Base-by-base conservation (phyloP, 768 basidiomycete species). In the Hysterangium stoloniferum region DNA sequence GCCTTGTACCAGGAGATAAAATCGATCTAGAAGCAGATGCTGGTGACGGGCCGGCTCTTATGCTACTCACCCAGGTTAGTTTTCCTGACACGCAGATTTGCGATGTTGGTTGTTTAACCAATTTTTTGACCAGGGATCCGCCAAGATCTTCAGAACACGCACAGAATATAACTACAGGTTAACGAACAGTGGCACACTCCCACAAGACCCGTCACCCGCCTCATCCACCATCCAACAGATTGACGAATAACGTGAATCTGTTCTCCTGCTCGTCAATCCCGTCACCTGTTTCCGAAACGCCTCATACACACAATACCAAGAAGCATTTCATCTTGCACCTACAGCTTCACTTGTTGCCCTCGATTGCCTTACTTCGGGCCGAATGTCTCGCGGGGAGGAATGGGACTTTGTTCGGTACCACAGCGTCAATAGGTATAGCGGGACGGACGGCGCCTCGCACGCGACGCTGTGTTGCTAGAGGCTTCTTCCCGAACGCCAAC, bases 351-450 rank as follows among this genome's bases (percentile, higher is more conserved):
- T 83, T 6, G 74, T 89, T 35, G 65, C 94, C 1, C 75, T 98
- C 13, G 95, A 97, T 63, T 96, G 93, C 90, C 69, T 91, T 52
- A 96, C 92, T 1, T 86, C 88, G 3, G 95, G 95, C 9, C 78
- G 95, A 31, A 82, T 79, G 62, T 75, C 82, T 6, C 71, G 80
- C 22, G 86, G 87, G 27, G 95, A 98, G 61, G 83, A 88, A 45
- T 98, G 95, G 95, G 80, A 65, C 3, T 94, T 97, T 63, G 78
- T 84, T 44, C 72, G 77, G 52, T 97, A 95, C 63, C 78, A 83
- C 62, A 93, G 87, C 58, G 66, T 77, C 48, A 98, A 97, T 64
- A 95, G 64, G 68, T 98, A 11, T 78, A 77, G 61, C 62, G 87
- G 9, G 78, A 74, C 6, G 81, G 76, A 1, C 71, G 68, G 57